Evolutionary conservation across 1,284 basidiomycete genomes (phyloP), one percentile per base, ranked within the genome.

Genomic region (Melampsora allii-populina): DNA sequence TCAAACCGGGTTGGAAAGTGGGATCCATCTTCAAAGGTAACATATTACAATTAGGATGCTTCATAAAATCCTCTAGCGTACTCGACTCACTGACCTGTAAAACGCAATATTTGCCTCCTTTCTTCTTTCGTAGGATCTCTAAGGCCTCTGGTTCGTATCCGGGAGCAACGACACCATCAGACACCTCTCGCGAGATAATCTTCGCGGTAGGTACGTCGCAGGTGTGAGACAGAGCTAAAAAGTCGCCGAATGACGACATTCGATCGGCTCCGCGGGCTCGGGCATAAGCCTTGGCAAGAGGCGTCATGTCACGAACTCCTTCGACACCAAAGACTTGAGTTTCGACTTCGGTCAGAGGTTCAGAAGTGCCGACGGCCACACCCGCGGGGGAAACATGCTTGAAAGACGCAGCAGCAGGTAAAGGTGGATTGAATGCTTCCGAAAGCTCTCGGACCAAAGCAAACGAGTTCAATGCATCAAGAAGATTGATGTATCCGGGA

Each of bases 241-340:
- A 96, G 84, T 99, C 96, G 29, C 95, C 95, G 81, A 98, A 99
- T 5, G 93, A 97, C 1, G 94, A 97, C 95, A 99, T 99, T 72
- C 95, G 89, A 83, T 99, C 96, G 21, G 95, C 96, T 77, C 94
- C 89, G 81, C 96, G 88, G 71, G 95, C 96, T 76, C 96, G 90
- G 50, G 95, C 94, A 80, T 98, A 99, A 1, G 96, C 96, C 74
- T 87, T 87, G 29, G 95, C 95, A 63, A 98, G 85, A 12, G 91
- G 88, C 1, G 93, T 94, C 59, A 99, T 85, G 59, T 89, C 86
- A 80, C 91, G 89, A 75, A 98, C 85, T 80, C 98, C 95, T 69
- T 97, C 94, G 1, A 98, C 95, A 17, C 94, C 95, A 80, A 95
- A 98, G 0, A 98, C 94, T 80, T 92, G 89, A 82, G 94, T 92